Evolutionary conservation across 805 yeast genomes (phyloP).

Genomic region (Cyberlindnera mrakii): DNA sequence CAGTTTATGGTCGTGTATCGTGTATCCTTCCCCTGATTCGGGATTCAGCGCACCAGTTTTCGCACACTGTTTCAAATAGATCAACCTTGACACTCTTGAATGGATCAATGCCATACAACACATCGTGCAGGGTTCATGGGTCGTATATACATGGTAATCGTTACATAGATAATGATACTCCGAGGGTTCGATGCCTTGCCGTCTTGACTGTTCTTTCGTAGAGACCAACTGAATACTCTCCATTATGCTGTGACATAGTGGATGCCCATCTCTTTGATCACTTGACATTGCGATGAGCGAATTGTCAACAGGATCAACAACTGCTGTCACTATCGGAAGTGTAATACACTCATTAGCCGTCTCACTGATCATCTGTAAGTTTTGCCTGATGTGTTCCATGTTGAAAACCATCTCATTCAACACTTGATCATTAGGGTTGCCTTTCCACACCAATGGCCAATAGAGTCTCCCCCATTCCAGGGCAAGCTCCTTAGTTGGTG

Average conservation of each 20-base stretch:
- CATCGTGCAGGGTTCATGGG: slow-evolving; percentile 97
- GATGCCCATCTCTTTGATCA: slow-evolving; percentile 41
- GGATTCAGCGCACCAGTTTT: slow-evolving; percentile 52
- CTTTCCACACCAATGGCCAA: slow-evolving; percentile 96
- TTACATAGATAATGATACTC: slow-evolving; percentile 58
- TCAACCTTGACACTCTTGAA: slow-evolving; percentile 68
- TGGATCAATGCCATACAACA: slow-evolving; percentile 95
- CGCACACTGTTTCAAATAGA: slow-evolving; percentile 47
- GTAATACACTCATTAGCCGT: slow-evolving; percentile 22
- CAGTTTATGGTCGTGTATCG: slow-evolving; percentile 67
- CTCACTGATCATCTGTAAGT: slow-evolving; percentile 26
- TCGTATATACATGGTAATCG: slow-evolving; percentile 71
- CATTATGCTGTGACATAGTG: slow-evolving; percentile 74
- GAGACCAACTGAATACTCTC: slow-evolving; percentile 64
- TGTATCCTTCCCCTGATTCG: slow-evolving; percentile 58
- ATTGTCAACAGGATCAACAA: slow-evolving; percentile 52
- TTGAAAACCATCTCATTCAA: slow-evolving; percentile 51
- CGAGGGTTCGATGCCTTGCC: slow-evolving; percentile 20
- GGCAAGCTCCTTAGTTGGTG: slow-evolving; percentile 64
- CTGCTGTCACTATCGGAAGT: slow-evolving; percentile 50
- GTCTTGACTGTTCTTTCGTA: slow-evolving; percentile 36
- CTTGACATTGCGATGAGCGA: slow-evolving; percentile 32
- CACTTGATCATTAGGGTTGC: slow-evolving; percentile 74
- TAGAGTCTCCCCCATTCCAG: slow-evolving; percentile 55
- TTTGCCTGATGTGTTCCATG: slow-evolving; percentile 33